phyloP scores from a whole-genome alignment of 2,329 filamentous ascomycete genomes.

The Cladosporium austrohemisphaericum region DNA sequence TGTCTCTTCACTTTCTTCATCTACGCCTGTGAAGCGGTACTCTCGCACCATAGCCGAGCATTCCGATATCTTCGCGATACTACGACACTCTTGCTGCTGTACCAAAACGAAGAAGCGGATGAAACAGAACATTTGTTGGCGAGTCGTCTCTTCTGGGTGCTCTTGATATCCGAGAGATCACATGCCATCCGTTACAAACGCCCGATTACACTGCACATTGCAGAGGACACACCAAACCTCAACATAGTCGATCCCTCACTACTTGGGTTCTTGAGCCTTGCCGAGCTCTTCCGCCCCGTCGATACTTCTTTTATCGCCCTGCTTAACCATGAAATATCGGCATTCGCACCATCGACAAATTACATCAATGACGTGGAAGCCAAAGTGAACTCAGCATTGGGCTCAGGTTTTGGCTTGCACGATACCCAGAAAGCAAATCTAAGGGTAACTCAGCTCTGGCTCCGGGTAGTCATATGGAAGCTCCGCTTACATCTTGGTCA shows the following conservation, averaged over 20 bases:
- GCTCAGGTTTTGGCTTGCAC: background rate
- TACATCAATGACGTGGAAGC: slow-evolving; percentile 9
- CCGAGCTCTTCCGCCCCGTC: slow-evolving; percentile 4
- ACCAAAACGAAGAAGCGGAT: background rate
- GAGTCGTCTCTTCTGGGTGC: slow-evolving; percentile 2
- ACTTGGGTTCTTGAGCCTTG: background rate
- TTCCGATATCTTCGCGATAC: slow-evolving; percentile 10
- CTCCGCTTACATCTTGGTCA: slow-evolving; percentile 4
- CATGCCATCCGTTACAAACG: slow-evolving; percentile 3
- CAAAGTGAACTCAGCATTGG: slow-evolving; percentile 1
- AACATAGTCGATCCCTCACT: background rate
- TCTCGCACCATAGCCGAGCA: slow-evolving; percentile 7
- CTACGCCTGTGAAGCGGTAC: slow-evolving; percentile 7
- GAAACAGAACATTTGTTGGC: slow-evolving; percentile 1
- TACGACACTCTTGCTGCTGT: background rate
- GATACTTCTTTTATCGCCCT: slow-evolving; percentile 10
- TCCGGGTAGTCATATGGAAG: slow-evolving; percentile 7
- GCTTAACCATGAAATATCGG: background rate
- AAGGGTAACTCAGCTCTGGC: slow-evolving; percentile 11
- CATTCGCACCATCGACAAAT: background rate
- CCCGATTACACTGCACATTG: slow-evolving; percentile 3
- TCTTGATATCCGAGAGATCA: slow-evolving; percentile 10
- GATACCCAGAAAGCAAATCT: slow-evolving; percentile 13
- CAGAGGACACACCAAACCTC: slow-evolving; percentile 1
- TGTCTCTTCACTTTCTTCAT: slow-evolving; percentile 12